Evolutionary conservation across 2,329 filamentous ascomycete species (phyloP).

Genomic region (Pestalotiopsis sp.): DNA sequence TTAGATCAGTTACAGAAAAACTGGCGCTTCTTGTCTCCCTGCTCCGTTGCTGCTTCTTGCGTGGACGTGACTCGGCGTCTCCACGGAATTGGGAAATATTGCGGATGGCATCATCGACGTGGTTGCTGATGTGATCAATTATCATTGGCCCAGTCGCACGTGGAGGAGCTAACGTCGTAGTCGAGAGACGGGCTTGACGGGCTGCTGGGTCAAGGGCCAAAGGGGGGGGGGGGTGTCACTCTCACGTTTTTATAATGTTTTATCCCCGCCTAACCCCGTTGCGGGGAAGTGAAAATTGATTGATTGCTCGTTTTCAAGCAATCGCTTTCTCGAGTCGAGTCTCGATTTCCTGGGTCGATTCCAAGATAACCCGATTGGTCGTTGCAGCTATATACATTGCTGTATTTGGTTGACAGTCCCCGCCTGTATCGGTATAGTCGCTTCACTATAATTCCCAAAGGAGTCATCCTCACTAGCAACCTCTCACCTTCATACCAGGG

Average conservation of each 20-base stretch:
- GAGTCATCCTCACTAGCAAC: neutral
- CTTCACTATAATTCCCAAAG: neutral
- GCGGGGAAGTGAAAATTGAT: neutral
- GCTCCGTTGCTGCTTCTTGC: neutral
- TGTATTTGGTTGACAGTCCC: neutral
- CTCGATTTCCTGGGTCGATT: neutral
- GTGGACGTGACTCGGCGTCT: too few relatives aligned
- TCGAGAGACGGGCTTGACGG: neutral
- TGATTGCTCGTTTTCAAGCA: neutral
- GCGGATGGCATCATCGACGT: conserved; percentile 27
- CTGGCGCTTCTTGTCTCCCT: neutral
- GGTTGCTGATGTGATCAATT: conserved; percentile 24
- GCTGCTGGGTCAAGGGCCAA: neutral
- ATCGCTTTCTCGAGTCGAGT: neutral
- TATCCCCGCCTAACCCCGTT: conserved; percentile 8
- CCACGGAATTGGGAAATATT: neutral
- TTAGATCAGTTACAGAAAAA: conserved; percentile 6
- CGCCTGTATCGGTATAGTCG: neutral
- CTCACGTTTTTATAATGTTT: neutral
- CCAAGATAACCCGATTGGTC: neutral
- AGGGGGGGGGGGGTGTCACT: neutral
- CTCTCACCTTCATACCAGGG: neutral
- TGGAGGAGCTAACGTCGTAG: neutral
- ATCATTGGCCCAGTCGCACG: conserved; percentile 7
- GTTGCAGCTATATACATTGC: neutral